Conservation (phyloP, 2,329 filamentous ascomycete genomes). For the Phoma sp. region DNA sequence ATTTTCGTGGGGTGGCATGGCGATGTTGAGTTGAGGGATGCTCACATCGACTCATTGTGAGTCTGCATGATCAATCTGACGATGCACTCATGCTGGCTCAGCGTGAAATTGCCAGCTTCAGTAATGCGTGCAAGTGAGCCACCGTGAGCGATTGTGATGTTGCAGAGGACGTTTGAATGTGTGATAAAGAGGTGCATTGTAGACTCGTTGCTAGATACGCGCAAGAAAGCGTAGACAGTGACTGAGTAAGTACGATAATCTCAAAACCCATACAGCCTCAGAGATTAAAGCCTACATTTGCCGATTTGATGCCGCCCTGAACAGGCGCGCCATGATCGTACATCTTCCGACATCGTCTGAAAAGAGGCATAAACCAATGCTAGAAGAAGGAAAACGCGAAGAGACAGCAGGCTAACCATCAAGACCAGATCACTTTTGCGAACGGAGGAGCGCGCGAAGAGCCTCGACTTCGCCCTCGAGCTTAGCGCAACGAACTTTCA, state of each 20-base stretch:
- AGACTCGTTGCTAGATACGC: conserved; percentile 1
- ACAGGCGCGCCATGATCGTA: conserved; percentile 31
- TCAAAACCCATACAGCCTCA: conserved; percentile 10
- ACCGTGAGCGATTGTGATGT: neutral
- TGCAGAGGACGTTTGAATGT: neutral
- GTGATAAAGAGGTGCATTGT: neutral
- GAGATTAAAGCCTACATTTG: conserved; percentile 38
- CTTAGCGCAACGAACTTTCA: conserved; percentile 67
- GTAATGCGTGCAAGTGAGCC: neutral
- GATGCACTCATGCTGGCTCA: neutral
- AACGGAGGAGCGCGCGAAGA: conserved; percentile 60
- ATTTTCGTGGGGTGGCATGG: neutral
- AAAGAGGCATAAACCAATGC: conserved; percentile 8
- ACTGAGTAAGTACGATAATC: conserved; percentile 6
- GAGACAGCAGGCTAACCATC: conserved; percentile 22
- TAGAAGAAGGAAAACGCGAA: conserved; percentile 3
- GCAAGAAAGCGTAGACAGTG: conserved; percentile 1
- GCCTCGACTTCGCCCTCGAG: conserved; percentile 70
- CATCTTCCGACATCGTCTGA: conserved; percentile 43
- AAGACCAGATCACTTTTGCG: conserved; percentile 31
- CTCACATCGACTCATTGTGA: conserved; percentile 15
- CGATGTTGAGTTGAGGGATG: neutral
- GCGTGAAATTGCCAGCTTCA: neutral
- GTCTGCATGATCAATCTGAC: neutral
- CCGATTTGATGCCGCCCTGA: conserved; percentile 36